Evolutionary conservation across 176 grass and related monocot species (phyloP).

Genomic region (Dactylis glomerata): DNA sequence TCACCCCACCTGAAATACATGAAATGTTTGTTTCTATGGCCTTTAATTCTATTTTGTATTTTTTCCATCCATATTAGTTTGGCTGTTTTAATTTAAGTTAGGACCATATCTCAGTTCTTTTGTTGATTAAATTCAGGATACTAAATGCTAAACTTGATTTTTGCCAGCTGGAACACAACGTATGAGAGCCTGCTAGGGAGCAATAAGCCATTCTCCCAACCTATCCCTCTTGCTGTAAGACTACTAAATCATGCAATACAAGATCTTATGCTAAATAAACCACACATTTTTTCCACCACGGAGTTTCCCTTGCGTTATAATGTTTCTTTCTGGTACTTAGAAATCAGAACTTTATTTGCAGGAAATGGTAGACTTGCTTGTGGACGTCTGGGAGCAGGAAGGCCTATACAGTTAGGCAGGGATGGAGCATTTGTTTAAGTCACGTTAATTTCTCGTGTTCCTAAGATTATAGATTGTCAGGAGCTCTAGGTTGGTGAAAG

Average conservation of each 20-base stretch:
- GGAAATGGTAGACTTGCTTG: constrained; percentile 98
- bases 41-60: not conserved
- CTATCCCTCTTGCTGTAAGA: constrained; percentile 87
- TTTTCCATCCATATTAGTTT: not conserved
- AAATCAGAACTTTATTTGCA: constrained; percentile 45
- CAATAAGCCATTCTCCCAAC: constrained; percentile 82
- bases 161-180: constrained; percentile 68
- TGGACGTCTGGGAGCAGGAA: constrained; percentile 90
- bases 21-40: not conserved
- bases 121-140: not conserved
- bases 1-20: not conserved
- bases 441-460: constrained; percentile 2
- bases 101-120: not conserved
- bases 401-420: constrained; percentile 72
- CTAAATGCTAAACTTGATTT: not conserved
- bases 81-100: not conserved
- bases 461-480: constrained; percentile 1
- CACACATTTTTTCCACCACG: not conserved
- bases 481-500: constrained; percentile 19
- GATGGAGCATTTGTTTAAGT: not conserved
- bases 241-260: no score
- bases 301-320: not conserved
- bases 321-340: not conserved
- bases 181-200: constrained; percentile 81
- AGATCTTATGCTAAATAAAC: not conserved